Conservation (phyloP, 805 yeast genomes). For the Suhomyces pyralidae region DNA sequence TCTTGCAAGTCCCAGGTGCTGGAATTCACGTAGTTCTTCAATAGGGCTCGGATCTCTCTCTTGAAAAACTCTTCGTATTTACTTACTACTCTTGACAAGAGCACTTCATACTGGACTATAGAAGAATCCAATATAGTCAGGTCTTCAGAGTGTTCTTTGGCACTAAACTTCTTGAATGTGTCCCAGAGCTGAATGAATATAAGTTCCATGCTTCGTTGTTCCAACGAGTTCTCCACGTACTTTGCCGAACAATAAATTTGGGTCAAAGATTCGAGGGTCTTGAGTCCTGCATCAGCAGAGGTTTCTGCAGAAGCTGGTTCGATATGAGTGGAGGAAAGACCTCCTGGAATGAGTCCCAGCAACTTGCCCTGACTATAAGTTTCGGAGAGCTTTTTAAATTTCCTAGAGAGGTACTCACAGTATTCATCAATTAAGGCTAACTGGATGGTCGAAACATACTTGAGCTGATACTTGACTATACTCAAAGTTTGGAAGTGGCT, state of each 20-base stretch:
- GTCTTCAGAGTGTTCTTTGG: constrained; percentile 14
- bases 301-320: constrained; percentile 9
- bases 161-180: constrained; percentile 20
- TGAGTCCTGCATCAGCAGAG: constrained; percentile 15
- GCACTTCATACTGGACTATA: constrained; percentile 19
- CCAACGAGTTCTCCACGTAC: constrained; percentile 26
- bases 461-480: constrained; percentile 50
- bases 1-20: constrained; percentile 29
- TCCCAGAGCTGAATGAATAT: constrained; percentile 41
- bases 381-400: constrained; percentile 43
- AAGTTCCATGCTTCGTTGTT: constrained; percentile 38
- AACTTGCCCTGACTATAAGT: constrained; percentile 29
- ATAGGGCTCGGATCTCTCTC: constrained; percentile 27
- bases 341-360: constrained; percentile 35
- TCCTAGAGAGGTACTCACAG: constrained; percentile 27
- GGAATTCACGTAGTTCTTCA: constrained; percentile 38
- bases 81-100: constrained; percentile 16
- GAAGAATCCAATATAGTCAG: constrained; percentile 30
- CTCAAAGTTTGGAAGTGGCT: constrained; percentile 51
- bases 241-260: constrained; percentile 35
- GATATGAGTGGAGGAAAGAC: constrained; percentile 22
- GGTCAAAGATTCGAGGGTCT: constrained; percentile 27
- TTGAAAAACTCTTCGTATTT: constrained; percentile 31
- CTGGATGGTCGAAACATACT: constrained; percentile 58
- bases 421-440: constrained; percentile 53